These are phyloP conservation scores for Ilex asprella DNA, from an alignment of 257 asterid species.

Conservation along the genomic window DNA sequence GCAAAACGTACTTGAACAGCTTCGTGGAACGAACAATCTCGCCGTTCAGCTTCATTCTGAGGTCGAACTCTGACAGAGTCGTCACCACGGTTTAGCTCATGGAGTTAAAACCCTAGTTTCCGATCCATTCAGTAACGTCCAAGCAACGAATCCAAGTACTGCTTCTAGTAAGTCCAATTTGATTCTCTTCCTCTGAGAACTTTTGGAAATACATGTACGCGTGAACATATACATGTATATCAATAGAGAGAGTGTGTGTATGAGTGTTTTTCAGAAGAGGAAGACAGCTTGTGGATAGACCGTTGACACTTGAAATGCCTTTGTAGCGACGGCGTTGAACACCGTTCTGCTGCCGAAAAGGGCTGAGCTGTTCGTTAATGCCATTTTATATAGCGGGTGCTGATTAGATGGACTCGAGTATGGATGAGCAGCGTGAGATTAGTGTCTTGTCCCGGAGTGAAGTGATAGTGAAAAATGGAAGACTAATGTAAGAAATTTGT, in stretches of 20 bases:
- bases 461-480: too few relatives aligned
- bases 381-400: too few relatives aligned
- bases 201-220: neutral
- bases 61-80: neutral
- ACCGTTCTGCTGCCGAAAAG: neutral
- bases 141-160: constrained; percentile 24
- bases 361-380: too few relatives aligned
- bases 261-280: neutral
- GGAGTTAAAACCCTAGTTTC: constrained; percentile 29
- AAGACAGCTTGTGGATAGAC: neutral
- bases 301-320: neutral
- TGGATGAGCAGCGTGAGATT: too few relatives aligned
- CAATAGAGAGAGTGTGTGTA: neutral
- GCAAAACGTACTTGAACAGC: constrained; percentile 41
- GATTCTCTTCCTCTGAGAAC: neutral
- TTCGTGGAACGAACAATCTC: constrained; percentile 28
- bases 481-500: too few relatives aligned
- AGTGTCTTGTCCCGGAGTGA: too few relatives aligned
- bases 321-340: constrained; percentile 1
- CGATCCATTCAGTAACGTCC: constrained; percentile 37
- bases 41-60: constrained; percentile 40
- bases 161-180: neutral
- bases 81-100: neutral
- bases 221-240: neutral
- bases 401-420: too few relatives aligned